A percentile compares a stretch with the other conserved stretches of the same genome.
Conservation (phyloP, 805 yeast genomes). For the Grigorovia jiainica region DNA sequence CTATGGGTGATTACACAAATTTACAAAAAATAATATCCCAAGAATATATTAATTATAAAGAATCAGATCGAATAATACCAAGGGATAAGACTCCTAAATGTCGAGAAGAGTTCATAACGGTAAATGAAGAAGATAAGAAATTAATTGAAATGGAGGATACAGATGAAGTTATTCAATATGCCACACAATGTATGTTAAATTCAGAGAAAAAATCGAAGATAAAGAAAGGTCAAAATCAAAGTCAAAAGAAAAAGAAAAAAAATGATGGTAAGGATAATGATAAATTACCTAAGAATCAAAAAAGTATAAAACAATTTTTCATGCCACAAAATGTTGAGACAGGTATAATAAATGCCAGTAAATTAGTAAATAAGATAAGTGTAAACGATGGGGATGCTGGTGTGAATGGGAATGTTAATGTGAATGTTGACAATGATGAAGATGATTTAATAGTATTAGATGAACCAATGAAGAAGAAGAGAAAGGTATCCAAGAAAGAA, state of each 20-base stretch:
- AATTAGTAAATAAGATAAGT: conserved; percentile 32
- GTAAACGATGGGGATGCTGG: conserved; percentile 1
- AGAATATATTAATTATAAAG: conserved; percentile 35
- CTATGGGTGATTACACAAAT: conserved; percentile 73
- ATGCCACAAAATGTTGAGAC: conserved; percentile 67
- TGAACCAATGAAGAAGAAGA: background rate
- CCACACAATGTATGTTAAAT: conserved; percentile 54
- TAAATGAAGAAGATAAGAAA: conserved; percentile 62
- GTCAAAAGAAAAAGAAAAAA: conserved; percentile 5
- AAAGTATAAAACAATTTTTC: conserved; percentile 39
- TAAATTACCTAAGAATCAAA: background rate
- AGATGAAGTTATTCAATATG: conserved; percentile 58
- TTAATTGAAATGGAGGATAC: conserved; percentile 46
- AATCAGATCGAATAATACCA: conserved; percentile 65
- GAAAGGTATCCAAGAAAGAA: background rate
- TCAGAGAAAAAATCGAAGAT: conserved; percentile 17
- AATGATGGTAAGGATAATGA: conserved; percentile 8
- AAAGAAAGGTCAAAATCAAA: conserved; percentile 9
- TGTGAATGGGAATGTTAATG: too few relatives aligned
- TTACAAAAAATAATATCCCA: conserved; percentile 62
- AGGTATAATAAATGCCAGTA: conserved; percentile 49
- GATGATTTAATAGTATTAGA: background rate
- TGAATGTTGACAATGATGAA: background rate
- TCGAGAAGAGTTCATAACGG: conserved; percentile 45
- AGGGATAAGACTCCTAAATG: conserved; percentile 43